A percentile compares a stretch with the other conserved stretches of the same genome.
These are phyloP conservation scores for Kwoniella dejecticola DNA, from an alignment of 768 basidiomycete species.

Conservation along the genomic window DNA sequence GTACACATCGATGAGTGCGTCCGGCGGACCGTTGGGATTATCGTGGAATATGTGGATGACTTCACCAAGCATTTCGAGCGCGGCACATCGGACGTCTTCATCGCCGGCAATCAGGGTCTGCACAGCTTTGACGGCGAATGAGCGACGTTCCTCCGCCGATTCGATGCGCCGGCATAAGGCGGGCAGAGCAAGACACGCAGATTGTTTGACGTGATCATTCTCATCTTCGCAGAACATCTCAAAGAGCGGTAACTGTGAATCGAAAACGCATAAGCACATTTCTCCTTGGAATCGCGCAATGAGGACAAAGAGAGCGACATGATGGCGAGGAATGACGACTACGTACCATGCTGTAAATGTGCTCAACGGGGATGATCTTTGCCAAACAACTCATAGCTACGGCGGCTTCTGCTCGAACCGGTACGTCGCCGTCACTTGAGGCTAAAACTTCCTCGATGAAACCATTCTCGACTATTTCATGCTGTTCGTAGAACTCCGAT, in stretches of 20 bases:
- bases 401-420: constrained; percentile 64
- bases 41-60: constrained; percentile 78
- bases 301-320: neutral
- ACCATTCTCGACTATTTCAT: constrained; percentile 41
- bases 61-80: constrained; percentile 85
- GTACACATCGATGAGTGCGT: constrained; percentile 73
- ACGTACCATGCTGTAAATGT: constrained; percentile 66
- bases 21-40: constrained; percentile 66
- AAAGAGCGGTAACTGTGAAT: constrained; percentile 73
- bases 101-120: constrained; percentile 58
- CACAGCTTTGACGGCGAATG: constrained; percentile 69
- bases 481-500: constrained; percentile 60
- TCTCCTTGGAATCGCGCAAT: neutral
- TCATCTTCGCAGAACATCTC: constrained; percentile 69
- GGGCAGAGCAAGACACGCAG: constrained; percentile 80
- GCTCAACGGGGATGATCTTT: constrained; percentile 77
- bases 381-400: constrained; percentile 86
- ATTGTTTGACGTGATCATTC: constrained; percentile 81
- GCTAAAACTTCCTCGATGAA: constrained; percentile 59
- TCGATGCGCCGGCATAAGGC: constrained; percentile 70
- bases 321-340: no score
- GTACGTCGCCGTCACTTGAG: constrained; percentile 66
- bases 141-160: constrained; percentile 62
- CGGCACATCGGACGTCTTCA: constrained; percentile 70
- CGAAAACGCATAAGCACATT: neutral